phyloP scores from a whole-genome alignment of 805 yeast species.

The Blastobotrys americana region DNA sequence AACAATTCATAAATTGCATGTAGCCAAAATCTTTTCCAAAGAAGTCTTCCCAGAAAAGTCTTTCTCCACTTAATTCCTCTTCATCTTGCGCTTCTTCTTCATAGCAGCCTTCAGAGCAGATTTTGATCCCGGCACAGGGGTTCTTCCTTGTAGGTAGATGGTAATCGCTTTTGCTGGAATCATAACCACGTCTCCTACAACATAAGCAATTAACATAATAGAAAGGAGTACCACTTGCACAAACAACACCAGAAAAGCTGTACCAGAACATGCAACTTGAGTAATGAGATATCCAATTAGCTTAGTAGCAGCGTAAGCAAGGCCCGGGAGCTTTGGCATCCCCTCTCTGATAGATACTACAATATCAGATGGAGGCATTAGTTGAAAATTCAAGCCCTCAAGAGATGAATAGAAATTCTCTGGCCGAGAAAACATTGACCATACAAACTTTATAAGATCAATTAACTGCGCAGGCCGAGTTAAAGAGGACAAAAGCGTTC shows the following conservation, averaged over 20 bases:
- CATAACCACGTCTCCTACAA: slow-evolving; percentile 17
- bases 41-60: too few relatives aligned
- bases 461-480: slow-evolving; percentile 5
- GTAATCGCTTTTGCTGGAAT: slow-evolving; percentile 9
- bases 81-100: slow-evolving; percentile 5
- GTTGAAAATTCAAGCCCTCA: not conserved
- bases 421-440: slow-evolving; percentile 20
- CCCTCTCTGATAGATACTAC: slow-evolving; percentile 1
- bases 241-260: slow-evolving; percentile 14
- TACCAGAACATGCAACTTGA: slow-evolving; percentile 9
- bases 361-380: slow-evolving; percentile 19
- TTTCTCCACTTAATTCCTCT: too few relatives aligned
- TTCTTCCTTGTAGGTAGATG: not conserved
- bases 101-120: slow-evolving; percentile 4
- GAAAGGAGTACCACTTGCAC: slow-evolving; percentile 17
- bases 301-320: slow-evolving; percentile 4
- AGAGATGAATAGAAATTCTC: slow-evolving; percentile 11
- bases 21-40: too few relatives aligned
- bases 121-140: slow-evolving; percentile 2
- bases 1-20: too few relatives aligned
- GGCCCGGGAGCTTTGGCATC: slow-evolving; percentile 1
- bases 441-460: slow-evolving; percentile 14
- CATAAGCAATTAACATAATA: slow-evolving; percentile 17
- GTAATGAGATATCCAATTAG: slow-evolving; percentile 2
- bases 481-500: slow-evolving; percentile 7